Percentiles rank a stretch among this genome's conserved stretches.
These are phyloP conservation scores for Bipolaris zeicola DNA, from an alignment of 2,329 filamentous ascomycete species.

Conservation along the genomic window DNA sequence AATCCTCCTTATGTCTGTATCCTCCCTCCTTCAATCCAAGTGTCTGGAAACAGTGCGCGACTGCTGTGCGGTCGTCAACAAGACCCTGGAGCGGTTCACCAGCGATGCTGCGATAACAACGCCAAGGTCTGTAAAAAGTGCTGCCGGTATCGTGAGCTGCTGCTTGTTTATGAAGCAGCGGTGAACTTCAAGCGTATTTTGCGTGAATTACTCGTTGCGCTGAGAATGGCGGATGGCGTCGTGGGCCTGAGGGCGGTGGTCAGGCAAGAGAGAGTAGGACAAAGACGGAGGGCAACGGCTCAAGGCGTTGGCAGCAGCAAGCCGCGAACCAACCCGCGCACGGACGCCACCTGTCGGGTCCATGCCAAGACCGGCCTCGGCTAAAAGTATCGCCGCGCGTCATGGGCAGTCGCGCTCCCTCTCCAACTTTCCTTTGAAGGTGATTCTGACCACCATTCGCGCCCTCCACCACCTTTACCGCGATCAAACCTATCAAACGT, in stretches of 20 bases:
- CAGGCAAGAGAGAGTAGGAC: conserved; percentile 12
- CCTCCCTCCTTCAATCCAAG: conserved; percentile 40
- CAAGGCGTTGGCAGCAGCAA: conserved; percentile 7
- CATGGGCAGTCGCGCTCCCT: conserved; percentile 29
- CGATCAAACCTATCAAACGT: neutral
- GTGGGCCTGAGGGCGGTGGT: conserved; percentile 9
- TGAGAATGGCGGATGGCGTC: conserved; percentile 1
- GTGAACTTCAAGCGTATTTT: neutral
- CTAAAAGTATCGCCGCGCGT: conserved; percentile 27
- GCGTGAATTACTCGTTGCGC: neutral
- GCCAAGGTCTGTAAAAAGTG: neutral
- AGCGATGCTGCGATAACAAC: conserved; percentile 1
- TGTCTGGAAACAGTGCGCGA: conserved; percentile 25
- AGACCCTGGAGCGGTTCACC: conserved; percentile 3
- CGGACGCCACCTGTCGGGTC: neutral
- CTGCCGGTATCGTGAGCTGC: neutral
- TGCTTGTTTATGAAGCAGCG: neutral
- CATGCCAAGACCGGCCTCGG: conserved; percentile 21
- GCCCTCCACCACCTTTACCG: conserved; percentile 5
- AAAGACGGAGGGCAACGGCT: conserved; percentile 6
- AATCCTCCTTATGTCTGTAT: conserved; percentile 34
- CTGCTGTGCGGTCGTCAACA: conserved; percentile 17
- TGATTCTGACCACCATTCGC: conserved; percentile 17
- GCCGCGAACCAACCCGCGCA: conserved; percentile 8
- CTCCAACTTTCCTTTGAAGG: conserved; percentile 16